These are phyloP conservation scores for Colletotrichum sp. DNA, from an alignment of 2,329 filamentous ascomycete species.

Conservation along the genomic window DNA sequence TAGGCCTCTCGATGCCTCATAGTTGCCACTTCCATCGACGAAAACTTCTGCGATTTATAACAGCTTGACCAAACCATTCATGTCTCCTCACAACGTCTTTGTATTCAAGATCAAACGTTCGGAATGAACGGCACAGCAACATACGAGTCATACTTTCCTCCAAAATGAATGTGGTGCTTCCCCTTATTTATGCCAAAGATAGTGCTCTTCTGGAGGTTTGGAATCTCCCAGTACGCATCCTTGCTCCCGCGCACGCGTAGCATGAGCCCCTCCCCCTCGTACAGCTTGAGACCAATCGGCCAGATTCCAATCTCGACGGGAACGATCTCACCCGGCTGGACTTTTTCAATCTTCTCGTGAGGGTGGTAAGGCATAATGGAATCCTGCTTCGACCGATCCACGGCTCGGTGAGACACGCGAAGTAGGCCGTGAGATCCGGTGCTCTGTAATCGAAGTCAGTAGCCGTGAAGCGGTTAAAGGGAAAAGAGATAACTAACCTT, in stretches of 20 bases:
- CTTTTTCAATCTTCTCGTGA: conserved; percentile 16
- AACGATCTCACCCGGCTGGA: conserved; percentile 25
- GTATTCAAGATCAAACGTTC: background rate
- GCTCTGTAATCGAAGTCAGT: conserved; percentile 13
- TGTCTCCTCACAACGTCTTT: too few relatives aligned
- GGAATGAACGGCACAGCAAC: background rate
- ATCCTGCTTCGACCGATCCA: conserved; percentile 15
- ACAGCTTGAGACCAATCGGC: conserved; percentile 30
- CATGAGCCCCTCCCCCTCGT: conserved; percentile 23
- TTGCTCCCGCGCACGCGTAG: background rate
- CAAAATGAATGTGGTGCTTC: background rate
- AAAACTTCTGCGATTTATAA: too few relatives aligned
- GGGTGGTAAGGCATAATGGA: conserved; percentile 28
- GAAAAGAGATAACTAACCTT: background rate
- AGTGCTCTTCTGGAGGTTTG: background rate
- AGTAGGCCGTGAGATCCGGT: conserved; percentile 22
- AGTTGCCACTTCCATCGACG: too few relatives aligned
- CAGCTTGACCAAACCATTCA: too few relatives aligned
- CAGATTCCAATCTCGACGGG: conserved; percentile 30
- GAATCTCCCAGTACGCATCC: background rate
- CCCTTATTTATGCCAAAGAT: background rate
- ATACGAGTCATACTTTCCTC: background rate
- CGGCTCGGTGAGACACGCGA: conserved; percentile 25
- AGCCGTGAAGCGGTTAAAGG: background rate
- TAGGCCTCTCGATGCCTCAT: too few relatives aligned